phyloP scores from a whole-genome alignment of 257 asterid species.

The Solanum habrochaites region DNA sequence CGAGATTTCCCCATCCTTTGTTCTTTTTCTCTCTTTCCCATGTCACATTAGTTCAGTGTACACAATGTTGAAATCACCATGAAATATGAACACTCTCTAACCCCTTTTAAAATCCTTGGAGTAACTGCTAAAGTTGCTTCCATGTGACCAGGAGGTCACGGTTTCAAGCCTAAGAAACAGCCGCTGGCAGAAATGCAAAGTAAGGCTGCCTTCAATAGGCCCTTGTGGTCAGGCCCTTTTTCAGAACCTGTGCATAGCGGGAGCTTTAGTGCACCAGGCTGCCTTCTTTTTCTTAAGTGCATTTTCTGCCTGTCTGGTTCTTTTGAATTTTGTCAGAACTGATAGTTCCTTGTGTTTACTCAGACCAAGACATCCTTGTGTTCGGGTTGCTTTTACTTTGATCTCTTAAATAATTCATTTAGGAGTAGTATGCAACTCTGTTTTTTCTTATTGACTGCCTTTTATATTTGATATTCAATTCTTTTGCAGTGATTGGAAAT shows the following conservation, averaged over 20 bases:
- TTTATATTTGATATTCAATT: background rate
- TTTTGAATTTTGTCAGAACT: background rate
- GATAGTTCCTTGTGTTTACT: background rate
- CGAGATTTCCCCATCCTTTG: background rate
- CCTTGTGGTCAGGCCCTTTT: background rate
- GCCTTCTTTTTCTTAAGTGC: background rate
- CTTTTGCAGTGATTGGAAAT: slow-evolving; percentile 50
- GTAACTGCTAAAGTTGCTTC: background rate
- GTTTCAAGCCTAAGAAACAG: background rate
- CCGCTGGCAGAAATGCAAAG: background rate
- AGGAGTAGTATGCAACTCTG: background rate
- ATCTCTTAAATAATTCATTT: background rate
- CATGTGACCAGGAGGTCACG: background rate
- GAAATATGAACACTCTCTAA: background rate
- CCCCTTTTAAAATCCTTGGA: background rate
- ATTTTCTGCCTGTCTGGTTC: background rate
- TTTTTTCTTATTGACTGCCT: background rate
- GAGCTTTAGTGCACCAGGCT: background rate
- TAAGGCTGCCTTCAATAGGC: background rate
- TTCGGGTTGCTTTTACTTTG: background rate
- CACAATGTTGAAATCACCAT: background rate
- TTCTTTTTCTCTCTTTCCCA: background rate
- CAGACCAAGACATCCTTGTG: background rate
- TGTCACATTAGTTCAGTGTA: background rate
- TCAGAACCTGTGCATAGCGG: background rate